Conservation (phyloP, 768 basidiomycete genomes). For the Pleurotus pulmonarius region DNA sequence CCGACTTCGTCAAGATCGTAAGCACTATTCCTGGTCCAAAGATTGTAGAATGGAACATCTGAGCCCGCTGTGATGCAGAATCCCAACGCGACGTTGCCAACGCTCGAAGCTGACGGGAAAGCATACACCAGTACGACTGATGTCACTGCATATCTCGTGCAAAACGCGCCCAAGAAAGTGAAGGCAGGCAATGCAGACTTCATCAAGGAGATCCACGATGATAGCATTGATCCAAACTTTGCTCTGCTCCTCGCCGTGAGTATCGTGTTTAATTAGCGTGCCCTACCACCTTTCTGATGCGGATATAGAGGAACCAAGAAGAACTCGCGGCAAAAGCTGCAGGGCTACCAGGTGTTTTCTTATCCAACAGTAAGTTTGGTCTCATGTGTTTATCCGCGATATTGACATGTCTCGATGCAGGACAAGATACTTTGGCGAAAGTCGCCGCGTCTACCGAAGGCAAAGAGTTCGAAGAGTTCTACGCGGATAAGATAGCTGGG, state of each 20-base stretch:
- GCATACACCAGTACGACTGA: slow-evolving; percentile 35
- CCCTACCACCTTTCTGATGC: not conserved
- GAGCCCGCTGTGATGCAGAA: slow-evolving; percentile 25
- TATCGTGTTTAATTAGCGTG: not conserved
- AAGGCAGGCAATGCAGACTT: slow-evolving; percentile 28
- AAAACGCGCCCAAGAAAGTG: slow-evolving; percentile 32
- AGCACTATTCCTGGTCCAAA: not conserved
- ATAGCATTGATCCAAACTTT: slow-evolving; percentile 50
- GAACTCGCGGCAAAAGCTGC: slow-evolving; percentile 35
- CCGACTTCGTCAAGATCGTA: slow-evolving; percentile 40
- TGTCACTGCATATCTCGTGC: slow-evolving; percentile 37
- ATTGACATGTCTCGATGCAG: slow-evolving; percentile 18
- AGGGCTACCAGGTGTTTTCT: slow-evolving; percentile 29
- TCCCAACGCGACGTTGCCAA: slow-evolving; percentile 40
- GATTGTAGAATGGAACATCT: not conserved
- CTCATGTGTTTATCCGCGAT: not conserved
- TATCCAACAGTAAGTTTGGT: slow-evolving; percentile 33
- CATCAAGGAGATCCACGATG: slow-evolving; percentile 38
- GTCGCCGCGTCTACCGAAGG: slow-evolving; percentile 28
- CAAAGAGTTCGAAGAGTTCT: slow-evolving; percentile 36
- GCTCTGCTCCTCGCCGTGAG: slow-evolving; percentile 36
- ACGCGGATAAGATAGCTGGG: slow-evolving; percentile 33
- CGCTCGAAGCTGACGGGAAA: slow-evolving; percentile 30
- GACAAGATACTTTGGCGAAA: slow-evolving; percentile 39
- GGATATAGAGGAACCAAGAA: slow-evolving; percentile 37